A percentile compares a stretch with the other conserved stretches of the same genome.
Conservation (phyloP, 176 grass and related monocot genomes). For the Bolboschoenus planiculmis region DNA sequence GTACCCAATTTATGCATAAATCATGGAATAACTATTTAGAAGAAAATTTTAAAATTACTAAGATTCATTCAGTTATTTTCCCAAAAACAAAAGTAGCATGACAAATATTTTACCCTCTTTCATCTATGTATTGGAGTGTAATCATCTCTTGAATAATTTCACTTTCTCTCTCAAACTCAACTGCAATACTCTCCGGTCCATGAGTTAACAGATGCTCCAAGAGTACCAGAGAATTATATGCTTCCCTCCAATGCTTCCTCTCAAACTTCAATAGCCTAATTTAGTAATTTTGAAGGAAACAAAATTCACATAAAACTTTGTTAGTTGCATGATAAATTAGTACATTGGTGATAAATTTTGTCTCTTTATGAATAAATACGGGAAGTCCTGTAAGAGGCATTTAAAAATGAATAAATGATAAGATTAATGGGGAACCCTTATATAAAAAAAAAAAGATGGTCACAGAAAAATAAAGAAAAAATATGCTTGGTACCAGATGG, state of each 20-base stretch:
- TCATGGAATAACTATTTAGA: background rate
- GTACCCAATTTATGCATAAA: background rate
- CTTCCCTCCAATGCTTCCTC: constrained; percentile 63
- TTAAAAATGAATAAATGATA: no score
- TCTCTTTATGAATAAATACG: no score
- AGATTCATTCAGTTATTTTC: background rate
- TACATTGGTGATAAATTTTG: no score
- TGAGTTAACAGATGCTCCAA: constrained; percentile 80
- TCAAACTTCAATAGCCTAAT: constrained; percentile 53
- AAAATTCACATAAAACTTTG: background rate
- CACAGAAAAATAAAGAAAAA: background rate
- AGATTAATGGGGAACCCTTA: no score
- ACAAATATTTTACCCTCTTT: constrained; percentile 41
- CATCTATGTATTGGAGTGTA: constrained; percentile 60
- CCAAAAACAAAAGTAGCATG: background rate
- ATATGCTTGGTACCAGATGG: background rate
- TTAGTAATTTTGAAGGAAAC: background rate
- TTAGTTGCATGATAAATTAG: background rate
- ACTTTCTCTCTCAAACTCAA: constrained; percentile 51
- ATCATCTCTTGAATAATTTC: constrained; percentile 45
- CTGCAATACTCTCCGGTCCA: constrained; percentile 53
- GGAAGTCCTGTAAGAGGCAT: no score
- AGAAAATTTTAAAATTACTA: no score
- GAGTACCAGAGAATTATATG: constrained; percentile 78
- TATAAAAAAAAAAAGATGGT: background rate